Base-by-base conservation (phyloP, 1,139 yeast species). In the Saccharomyces pastorianus region DNA sequence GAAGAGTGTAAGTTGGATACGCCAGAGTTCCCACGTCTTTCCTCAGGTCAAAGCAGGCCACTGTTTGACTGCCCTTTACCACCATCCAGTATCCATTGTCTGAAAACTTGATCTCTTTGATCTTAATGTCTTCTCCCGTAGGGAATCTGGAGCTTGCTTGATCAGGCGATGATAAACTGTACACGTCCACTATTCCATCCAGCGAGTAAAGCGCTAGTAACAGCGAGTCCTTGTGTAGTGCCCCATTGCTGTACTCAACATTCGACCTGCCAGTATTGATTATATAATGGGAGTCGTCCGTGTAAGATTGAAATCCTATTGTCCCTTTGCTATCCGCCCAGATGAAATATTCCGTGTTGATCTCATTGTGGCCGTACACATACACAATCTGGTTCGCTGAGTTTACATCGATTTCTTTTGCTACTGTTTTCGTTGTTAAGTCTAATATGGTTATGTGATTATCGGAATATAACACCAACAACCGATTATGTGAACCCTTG, bases 21-120 rank as follows among this genome's bases (percentile, higher is more conserved):
- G 65, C 65, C 28, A 61, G 34, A 1, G 64, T 61, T 4, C 59
- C 62, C 1, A 64, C 56, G 47, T 72, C 72, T 59, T 82, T 82
- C 59, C 89, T 74, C 57, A 84, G 71, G 66, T 84, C 88, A 64
- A 78, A 74, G 14, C 84, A 73, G 9, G 11, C 5, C 51, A 79
- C 77, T 3, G 74, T 54, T 20, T 53, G 38, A 6, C 58, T 61
- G 27, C 67, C 60, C 13, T 59, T 54, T 59, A 75, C 68, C 63
- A 71, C 73, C 52, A 85, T 68, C 85, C 89, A 84, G 68, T 83
- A 85, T 4, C 95, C 95, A 64, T 86, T 86, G 29, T 77, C 73
- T 7, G 86, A 84, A 71, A 86, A 86, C 49, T 68, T 65, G 1
- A 85, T 62, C 23, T 73, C 69, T 5, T 69, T 61, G 4, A 82